Evolutionary conservation across 2,329 filamentous ascomycete genomes (phyloP).

Genomic region (Nannizziopsis arthrosporioides): DNA sequence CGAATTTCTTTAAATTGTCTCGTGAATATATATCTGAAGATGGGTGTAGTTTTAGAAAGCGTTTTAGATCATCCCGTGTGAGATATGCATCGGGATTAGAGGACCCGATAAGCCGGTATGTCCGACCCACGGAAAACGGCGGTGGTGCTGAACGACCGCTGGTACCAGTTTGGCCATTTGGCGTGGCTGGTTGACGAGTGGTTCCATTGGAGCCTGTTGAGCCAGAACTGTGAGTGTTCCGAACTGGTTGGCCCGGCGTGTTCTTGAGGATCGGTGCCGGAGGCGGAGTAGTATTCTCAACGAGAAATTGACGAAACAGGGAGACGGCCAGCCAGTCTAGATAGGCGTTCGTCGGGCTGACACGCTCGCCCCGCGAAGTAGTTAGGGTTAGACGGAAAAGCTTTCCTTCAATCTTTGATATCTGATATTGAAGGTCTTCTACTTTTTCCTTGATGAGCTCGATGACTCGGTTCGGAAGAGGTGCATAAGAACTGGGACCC

Average conservation of each 20-base stretch:
- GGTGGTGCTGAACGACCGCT: slow-evolving; percentile 11
- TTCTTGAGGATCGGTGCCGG: slow-evolving; percentile 40
- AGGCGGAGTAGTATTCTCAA: slow-evolving; percentile 72
- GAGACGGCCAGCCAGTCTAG: slow-evolving; percentile 82
- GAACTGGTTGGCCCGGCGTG: slow-evolving; percentile 1
- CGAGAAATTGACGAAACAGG: slow-evolving; percentile 84
- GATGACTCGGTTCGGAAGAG: slow-evolving; percentile 61
- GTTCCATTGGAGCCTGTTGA: slow-evolving; percentile 7
- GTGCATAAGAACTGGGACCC: slow-evolving; percentile 42
- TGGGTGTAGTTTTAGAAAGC: slow-evolving; percentile 71
- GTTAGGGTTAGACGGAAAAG: slow-evolving; percentile 72
- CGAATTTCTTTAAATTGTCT: slow-evolving; percentile 76
- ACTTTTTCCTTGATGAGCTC: slow-evolving; percentile 93
- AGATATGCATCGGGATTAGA: slow-evolving; percentile 55
- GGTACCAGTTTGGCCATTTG: slow-evolving; percentile 10
- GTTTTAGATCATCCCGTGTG: slow-evolving; percentile 75
- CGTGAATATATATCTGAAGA: slow-evolving; percentile 55
- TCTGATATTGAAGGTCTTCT: slow-evolving; percentile 75
- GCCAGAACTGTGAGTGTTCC: slow-evolving; percentile 14
- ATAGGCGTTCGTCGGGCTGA: slow-evolving; percentile 66
- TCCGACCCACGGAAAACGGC: slow-evolving; percentile 44
- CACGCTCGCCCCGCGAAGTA: slow-evolving; percentile 68
- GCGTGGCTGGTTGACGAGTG: slow-evolving; percentile 9
- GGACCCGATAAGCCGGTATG: slow-evolving; percentile 66
- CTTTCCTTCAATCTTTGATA: slow-evolving; percentile 65